A percentile compares a stretch with the other conserved stretches of the same genome.
phyloP scores from a whole-genome alignment of 495 filamentous ascomycete genomes.

The Lentithecium fluviatile region DNA sequence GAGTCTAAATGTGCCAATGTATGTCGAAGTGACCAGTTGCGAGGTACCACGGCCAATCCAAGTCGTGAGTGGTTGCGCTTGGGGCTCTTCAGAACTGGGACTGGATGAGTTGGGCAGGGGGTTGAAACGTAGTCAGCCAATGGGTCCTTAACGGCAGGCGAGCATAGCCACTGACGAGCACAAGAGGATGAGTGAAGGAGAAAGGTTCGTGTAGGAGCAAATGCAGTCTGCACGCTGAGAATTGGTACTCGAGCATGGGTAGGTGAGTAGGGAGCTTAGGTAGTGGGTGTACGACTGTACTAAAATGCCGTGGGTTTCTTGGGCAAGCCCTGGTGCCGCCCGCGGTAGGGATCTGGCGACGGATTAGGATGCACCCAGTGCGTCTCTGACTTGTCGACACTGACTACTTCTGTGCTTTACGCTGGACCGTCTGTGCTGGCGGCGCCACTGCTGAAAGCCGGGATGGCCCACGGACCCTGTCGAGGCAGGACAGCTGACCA shows the following conservation, averaged over 20 bases:
- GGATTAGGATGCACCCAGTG: slow-evolving; percentile 17
- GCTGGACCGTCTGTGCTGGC: slow-evolving; percentile 28
- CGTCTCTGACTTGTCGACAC: slow-evolving; percentile 15
- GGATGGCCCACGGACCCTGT: slow-evolving; percentile 31
- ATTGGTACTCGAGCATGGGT: slow-evolving; percentile 28
- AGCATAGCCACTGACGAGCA: slow-evolving; percentile 33
- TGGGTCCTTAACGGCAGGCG: slow-evolving; percentile 17
- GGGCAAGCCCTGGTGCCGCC: slow-evolving; percentile 19
- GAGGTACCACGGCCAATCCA: slow-evolving; percentile 17
- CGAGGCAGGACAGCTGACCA: slow-evolving; percentile 24
- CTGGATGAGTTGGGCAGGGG: slow-evolving; percentile 31
- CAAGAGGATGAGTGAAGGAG: slow-evolving; percentile 17
- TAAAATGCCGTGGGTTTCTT: slow-evolving; percentile 13
- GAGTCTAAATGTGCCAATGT: slow-evolving; percentile 32
- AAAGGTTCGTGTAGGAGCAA: slow-evolving; percentile 19
- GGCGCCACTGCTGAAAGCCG: slow-evolving; percentile 22
- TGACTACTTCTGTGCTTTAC: slow-evolving; percentile 5
- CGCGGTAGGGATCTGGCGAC: slow-evolving; percentile 24
- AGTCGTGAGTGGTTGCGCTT: slow-evolving; percentile 28
- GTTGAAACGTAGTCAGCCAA: slow-evolving; percentile 35
- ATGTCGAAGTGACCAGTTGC: slow-evolving; percentile 26
- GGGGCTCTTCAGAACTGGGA: slow-evolving; percentile 35
- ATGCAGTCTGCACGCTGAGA: slow-evolving; percentile 28
- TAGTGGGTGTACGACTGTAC: slow-evolving; percentile 12
- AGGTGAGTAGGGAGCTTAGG: slow-evolving; percentile 18